Base-by-base conservation (phyloP, 805 yeast species). In the Schwanniomyces yamadae region DNA sequence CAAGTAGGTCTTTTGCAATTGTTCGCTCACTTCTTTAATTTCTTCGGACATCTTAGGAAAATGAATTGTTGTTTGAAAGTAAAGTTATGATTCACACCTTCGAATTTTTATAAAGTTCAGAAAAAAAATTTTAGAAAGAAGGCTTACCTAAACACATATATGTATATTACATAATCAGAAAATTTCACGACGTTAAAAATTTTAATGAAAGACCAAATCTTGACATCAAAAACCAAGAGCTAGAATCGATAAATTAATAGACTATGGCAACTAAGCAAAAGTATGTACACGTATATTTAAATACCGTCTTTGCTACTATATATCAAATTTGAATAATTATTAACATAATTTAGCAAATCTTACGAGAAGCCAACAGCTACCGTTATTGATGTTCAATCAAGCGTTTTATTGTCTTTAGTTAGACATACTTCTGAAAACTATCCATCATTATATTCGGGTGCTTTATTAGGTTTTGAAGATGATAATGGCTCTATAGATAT, bases 391-490 rank as follows among this genome's bases (percentile, higher is more conserved):
- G 57, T 77, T 27, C 73, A 72, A 45, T 77, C 80, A 18, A 68
- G 77, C 35, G 73, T 64, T 53, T 71, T 64, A 74, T 79, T 46
- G 48, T 80, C 81, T 45, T 69, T 85, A 38, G 66, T 81, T 48
- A 79, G 81, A 57, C 84, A 82, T 55, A 78, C 85, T 7, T 69
- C 84, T 14, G 84, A 80, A 37, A 62, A 74, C 48, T 72, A 68
- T 52, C 85, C 89, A 28, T 68, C 77, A 26, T 63, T 78, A 18
- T 81, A 73, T 40, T 69, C 81, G 19, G 95, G 95, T 14, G 80
- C 87, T 24, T 67, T 86, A 36, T 76, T 80, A 39, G 95, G 95
- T n/a, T 68, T 81, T 40, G 87, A 82, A 54, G 76, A 75, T 38
- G 76, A 74, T 37, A 66, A 57, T 22, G 75, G 74, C 28, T 60